A percentile compares a stretch with the other conserved stretches of the same genome.
These are phyloP conservation scores for Beta corolliflora DNA, from an alignment of 179 eudicot genomes.

Conservation along the genomic window DNA sequence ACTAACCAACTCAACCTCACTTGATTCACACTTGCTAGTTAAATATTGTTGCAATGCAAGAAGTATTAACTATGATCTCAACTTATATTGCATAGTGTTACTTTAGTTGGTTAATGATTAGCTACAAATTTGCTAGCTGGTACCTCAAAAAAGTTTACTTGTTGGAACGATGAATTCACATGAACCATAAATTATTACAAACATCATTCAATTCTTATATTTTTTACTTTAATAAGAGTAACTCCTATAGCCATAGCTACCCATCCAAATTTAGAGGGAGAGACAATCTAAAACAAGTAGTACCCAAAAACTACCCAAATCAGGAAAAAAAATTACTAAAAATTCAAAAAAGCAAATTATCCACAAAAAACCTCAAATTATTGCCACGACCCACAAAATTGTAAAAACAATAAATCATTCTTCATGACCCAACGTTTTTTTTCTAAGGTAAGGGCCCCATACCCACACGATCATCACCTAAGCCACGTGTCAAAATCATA, in stretches of 20 bases:
- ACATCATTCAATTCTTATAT: not conserved
- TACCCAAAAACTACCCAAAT: not conserved
- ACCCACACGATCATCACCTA: conserved; percentile 3
- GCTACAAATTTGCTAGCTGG: no score
- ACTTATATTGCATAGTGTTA: not conserved
- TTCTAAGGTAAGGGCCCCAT: not conserved
- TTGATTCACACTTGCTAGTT: no score
- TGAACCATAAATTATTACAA: conserved; percentile 1
- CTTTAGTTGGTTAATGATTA: not conserved
- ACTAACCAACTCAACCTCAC: no score
- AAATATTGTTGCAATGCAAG: no score
- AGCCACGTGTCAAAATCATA: conserved; percentile 10
- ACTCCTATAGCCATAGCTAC: not conserved
- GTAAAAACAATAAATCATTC: not conserved
- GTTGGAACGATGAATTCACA: conserved; percentile 10
- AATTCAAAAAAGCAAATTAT: not conserved
- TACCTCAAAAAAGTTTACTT: not conserved
- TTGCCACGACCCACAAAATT: not conserved
- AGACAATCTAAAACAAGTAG: not conserved
- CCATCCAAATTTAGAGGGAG: not conserved
- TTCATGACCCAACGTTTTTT: not conserved
- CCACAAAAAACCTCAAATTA: not conserved
- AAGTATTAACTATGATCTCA: not conserved
- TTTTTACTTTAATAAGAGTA: not conserved
- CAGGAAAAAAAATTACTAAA: not conserved